Conservation (phyloP, 257 asterid genomes). For the Penstemon newberryi region DNA sequence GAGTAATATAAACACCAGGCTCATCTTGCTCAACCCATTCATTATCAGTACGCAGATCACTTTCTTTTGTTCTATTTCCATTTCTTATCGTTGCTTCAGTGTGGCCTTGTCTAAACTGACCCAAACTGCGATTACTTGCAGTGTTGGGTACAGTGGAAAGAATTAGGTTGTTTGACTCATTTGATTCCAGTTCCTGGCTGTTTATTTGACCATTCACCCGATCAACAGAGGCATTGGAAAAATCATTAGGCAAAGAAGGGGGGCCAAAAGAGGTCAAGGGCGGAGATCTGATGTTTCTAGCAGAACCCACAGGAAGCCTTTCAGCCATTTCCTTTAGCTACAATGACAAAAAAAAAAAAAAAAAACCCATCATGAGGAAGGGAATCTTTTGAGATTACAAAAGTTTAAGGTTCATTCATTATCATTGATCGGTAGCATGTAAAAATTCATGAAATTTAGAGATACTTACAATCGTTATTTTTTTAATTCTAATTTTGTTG, state of each 20-base stretch:
- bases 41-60: slow-evolving; percentile 51
- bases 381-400: not conserved
- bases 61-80: slow-evolving; percentile 48
- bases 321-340: slow-evolving; percentile 82
- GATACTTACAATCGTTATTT: no score
- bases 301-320: slow-evolving; percentile 70
- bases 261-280: slow-evolving; percentile 40
- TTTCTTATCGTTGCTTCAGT: slow-evolving; percentile 48
- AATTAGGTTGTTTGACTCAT: slow-evolving; percentile 42
- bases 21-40: slow-evolving; percentile 89
- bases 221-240: slow-evolving; percentile 39
- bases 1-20: slow-evolving; percentile 80
- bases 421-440: no score
- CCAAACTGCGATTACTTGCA: slow-evolving; percentile 44
- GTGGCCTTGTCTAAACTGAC: slow-evolving; percentile 42
- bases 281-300: slow-evolving; percentile 54
- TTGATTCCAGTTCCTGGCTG: slow-evolving; percentile 45
- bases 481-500: no score
- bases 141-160: slow-evolving; percentile 46
- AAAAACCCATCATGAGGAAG: slow-evolving; percentile 27
- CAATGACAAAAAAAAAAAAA: not conserved
- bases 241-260: slow-evolving; percentile 38
- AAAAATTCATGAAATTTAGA: no score
- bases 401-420: no score
- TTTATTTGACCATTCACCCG: slow-evolving; percentile 41